Evolutionary conservation across 306 rosid genomes (phyloP), one percentile per base, ranked within the genome.

Genomic region (Trichosanthes cucumerina): DNA sequence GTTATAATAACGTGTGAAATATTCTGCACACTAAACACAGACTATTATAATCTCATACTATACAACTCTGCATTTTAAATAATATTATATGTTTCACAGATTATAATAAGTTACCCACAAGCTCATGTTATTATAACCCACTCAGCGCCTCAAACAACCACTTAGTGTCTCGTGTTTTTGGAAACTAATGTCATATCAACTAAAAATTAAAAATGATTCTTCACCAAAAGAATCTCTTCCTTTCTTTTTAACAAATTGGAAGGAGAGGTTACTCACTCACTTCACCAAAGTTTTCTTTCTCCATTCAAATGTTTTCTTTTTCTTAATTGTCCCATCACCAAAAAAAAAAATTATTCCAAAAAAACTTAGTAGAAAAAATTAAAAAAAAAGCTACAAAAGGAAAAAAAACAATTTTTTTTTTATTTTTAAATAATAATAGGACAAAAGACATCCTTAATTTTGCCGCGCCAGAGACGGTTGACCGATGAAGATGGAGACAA

Each of bases 391-490:
- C 21, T 21, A 69, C 18, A 71, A 24, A 44, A 44, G 1, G 1
- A 6, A 31, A 33, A 31, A 13, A 3, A n/a, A n/a, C n/a, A n/a
- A n/a, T n/a, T n/a, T n/a, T n/a, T n/a, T n/a, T n/a, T n/a, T n/a
- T n/a, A n/a, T 15, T 10, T 23, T 39, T 39, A 50, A 47, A 14
- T 16, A 49, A 9, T 49, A 16, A 73, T 9, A 49, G 4, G 78
- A 73, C 56, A 49, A 49, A 49, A 73, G 26, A 49, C 46, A 73
- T 49, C 62, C 78, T 73, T 49, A 73, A 49, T 73, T 73, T 73
- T 73, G 78, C 59, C 62, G 78, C 77, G 24, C 21, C 49, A 64
- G 41, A 71, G 56, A 71, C 3, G 57, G 58, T 72, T 47, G 77
- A 72, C 77, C 34, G 24, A 47, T 16, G 58, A 71, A 46, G 76